A percentile compares a stretch with the other conserved stretches of the same genome.
phyloP scores from a whole-genome alignment of 495 filamentous ascomycete species.

The Penicillium parvum region DNA sequence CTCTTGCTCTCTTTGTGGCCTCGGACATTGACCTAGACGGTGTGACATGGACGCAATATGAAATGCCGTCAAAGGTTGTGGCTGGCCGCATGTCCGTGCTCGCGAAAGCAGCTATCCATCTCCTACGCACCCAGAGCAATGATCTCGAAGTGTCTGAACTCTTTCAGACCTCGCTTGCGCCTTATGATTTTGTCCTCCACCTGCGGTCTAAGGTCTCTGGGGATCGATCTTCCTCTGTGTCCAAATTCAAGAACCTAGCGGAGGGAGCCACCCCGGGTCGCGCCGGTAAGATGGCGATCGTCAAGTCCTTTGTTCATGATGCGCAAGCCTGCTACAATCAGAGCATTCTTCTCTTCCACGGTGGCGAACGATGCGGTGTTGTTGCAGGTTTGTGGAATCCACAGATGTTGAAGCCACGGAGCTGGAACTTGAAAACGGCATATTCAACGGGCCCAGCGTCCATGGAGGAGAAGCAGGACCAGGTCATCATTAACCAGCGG shows the following conservation, averaged over 20 bases:
- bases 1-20: conserved; percentile 73
- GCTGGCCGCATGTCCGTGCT: conserved; percentile 78
- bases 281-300: conserved; percentile 33
- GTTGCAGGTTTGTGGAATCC: conserved; percentile 86
- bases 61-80: conserved; percentile 70
- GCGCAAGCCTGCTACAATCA: conserved; percentile 57
- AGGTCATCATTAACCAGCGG: conserved; percentile 63
- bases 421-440: conserved; percentile 63
- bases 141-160: conserved; percentile 56
- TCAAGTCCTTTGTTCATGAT: conserved; percentile 52
- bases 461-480: conserved; percentile 14
- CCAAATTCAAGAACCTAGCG: conserved; percentile 70
- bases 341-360: conserved; percentile 70
- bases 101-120: conserved; percentile 63
- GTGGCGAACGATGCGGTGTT: conserved; percentile 48
- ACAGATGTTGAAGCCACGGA: conserved; percentile 41
- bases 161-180: conserved; percentile 62
- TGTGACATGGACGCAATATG: conserved; percentile 69
- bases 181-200: conserved; percentile 83
- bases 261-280: conserved; percentile 13
- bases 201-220: conserved; percentile 49
- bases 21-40: conserved; percentile 74
- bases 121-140: conserved; percentile 53
- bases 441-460: conserved; percentile 61
- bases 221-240: conserved; percentile 20